Conservation (phyloP, 1,139 yeast genomes). For the Ogataea hybrid region DNA sequence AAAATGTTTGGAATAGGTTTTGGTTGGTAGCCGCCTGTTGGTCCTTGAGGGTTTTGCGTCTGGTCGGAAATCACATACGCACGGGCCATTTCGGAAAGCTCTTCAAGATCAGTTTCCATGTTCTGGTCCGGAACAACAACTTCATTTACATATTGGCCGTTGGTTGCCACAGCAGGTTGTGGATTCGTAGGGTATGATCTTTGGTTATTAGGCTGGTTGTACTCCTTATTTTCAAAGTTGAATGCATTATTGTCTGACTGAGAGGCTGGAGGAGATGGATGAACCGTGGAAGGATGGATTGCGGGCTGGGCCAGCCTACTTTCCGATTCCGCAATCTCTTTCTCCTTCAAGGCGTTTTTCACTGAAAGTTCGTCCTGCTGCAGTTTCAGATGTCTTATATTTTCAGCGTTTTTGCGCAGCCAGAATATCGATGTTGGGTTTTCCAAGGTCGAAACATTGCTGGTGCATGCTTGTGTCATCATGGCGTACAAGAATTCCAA, state of each 20-base stretch:
- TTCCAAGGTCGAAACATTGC: conserved; percentile 32
- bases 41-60: conserved; percentile 14
- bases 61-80: conserved; percentile 27
- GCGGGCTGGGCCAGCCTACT: conserved; percentile 14
- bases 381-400: conserved; percentile 34
- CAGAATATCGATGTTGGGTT: conserved; percentile 30
- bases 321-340: conserved; percentile 18
- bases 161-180: conserved; percentile 2
- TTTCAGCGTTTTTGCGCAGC: conserved; percentile 39
- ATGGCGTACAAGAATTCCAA: conserved; percentile 83
- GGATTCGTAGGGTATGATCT: conserved; percentile 5
- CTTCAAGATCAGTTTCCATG: conserved; percentile 25
- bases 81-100: conserved; percentile 30
- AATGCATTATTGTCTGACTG: not conserved
- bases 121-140: conserved; percentile 6
- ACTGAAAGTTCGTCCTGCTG: conserved; percentile 27
- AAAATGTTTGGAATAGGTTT: conserved; percentile 18
- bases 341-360: conserved; percentile 24
- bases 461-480: conserved; percentile 64
- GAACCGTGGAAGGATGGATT: conserved; percentile 6
- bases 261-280: conserved; percentile 9
- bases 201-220: conserved; percentile 8
- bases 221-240: conserved; percentile 5
- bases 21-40: conserved; percentile 18
- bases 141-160: not conserved